Base-by-base conservation (phyloP, 148 eudicot genomes). In the Pharnaceum exiguum region DNA sequence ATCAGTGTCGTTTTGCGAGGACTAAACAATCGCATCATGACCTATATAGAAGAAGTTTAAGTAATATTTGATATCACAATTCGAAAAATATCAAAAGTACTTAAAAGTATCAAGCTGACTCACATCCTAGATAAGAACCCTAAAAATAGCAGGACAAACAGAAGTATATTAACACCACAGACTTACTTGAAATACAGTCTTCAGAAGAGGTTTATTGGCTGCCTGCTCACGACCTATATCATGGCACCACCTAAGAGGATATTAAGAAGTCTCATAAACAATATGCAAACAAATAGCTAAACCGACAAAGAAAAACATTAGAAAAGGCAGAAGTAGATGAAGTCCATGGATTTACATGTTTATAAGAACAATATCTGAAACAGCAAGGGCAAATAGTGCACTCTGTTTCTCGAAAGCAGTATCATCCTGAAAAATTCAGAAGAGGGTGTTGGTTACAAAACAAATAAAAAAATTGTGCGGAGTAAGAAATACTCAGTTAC, bases 141-240 rank as follows among this genome's bases (percentile, higher is more conserved):
- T 42, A 10, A 3, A 42, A 2, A 56, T 33, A 4, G 31, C 43
- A 50, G 11, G 4, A 17, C 40, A 39, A 51, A 51, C 23, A 5
- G 12, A 30, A 10, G 21, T 67, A 51, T 21, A 4, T 22, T 35
- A 64, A 6, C 16, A 57, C 43, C 44, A 48, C 26, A 6, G n/a
- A 27, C 16, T 35, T 75, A 88, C 98, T 95, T 93, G 98, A 76
- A 93, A 93, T 17, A 93, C 98, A 65, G 98, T 93, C 80, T 93
- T 93, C 76, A 93, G 39, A 53, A 93, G 88, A 54, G 98, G 98
- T 58, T 93, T 93, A 73, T 93, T 93, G 37, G 98, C 98, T 66
- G 98, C 98, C 75, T 93, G 98, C 71, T 93, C 98, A 76, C 98
- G 96, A 7, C 98, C 98, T 70, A 93, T 93, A 66, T 93, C 98